phyloP scores from a whole-genome alignment of 2,329 filamentous ascomycete genomes.

The Fusarium newnesense region DNA sequence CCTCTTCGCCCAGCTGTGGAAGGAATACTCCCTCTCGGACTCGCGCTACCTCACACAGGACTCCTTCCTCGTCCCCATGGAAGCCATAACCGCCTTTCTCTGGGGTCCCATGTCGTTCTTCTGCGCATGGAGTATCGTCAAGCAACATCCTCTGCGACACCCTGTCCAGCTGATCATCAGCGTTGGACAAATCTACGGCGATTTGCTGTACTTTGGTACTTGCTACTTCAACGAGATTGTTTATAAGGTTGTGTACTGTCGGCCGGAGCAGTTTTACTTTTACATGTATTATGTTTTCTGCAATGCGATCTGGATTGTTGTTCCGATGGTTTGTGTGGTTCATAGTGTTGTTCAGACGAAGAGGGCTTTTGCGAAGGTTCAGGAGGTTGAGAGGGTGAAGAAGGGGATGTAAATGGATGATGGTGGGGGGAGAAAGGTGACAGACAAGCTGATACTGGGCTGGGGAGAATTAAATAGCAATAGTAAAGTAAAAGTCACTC shows the following conservation, averaged over 20 bases:
- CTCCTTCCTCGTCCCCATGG: constrained; percentile 66
- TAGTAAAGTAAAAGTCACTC: not conserved
- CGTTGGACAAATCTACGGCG: constrained; percentile 62
- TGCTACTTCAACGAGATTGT: constrained; percentile 55
- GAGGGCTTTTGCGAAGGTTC: constrained; percentile 43
- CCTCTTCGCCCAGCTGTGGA: constrained; percentile 66
- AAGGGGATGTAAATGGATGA: constrained; percentile 31
- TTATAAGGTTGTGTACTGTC: constrained; percentile 55
- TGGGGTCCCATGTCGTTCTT: constrained; percentile 65
- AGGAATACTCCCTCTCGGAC: constrained; percentile 67
- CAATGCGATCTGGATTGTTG: constrained; percentile 65
- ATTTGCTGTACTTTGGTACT: constrained; percentile 63
- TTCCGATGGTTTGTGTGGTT: constrained; percentile 52
- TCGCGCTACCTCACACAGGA: constrained; percentile 65
- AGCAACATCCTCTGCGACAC: constrained; percentile 58
- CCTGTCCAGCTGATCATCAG: constrained; percentile 60
- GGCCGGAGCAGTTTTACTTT: constrained; percentile 63
- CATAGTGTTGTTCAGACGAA: constrained; percentile 43
- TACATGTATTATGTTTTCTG: constrained; percentile 63
- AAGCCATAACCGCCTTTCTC: constrained; percentile 61
- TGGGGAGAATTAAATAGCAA: too few relatives aligned
- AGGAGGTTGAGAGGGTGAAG: constrained; percentile 41
- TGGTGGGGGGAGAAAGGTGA: too few relatives aligned
- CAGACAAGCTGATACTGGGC: not conserved
- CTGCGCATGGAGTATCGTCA: constrained; percentile 56